Base-by-base conservation (phyloP, 176 grass and related monocot genomes). In the Ensete glaucum region DNA sequence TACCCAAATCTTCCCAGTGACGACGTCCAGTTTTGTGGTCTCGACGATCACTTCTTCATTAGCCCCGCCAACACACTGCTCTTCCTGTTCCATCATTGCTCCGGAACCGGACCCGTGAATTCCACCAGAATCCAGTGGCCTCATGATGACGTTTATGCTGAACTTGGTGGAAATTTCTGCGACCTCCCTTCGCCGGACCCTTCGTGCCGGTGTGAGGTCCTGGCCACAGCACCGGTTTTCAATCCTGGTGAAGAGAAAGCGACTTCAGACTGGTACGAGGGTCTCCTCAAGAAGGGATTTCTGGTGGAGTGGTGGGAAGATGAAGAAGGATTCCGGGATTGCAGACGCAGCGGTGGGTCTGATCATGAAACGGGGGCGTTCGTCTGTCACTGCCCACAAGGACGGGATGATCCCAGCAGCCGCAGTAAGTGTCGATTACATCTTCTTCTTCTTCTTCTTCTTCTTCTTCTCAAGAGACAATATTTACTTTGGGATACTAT, bases 111-210 rank as follows among this genome's bases (percentile, higher is more conserved):
- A 3, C 4, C 67, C 16, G 0, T 1, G 13, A 10, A n/a, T 63
- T 12, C n/a, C n/a, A 23, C 8, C 0, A 9, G 0, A 2, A 22
- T 24, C 0, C 0, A 63, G 3, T 22, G 8, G 1, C 1, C 60
- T 63, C 5, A n/a, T 20, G 20, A 22, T 0, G 16, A 23, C 60
- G 9, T 22, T 2, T 63, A 21, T 22, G n/a, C n/a, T 20, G 2
- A 22, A 21, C n/a, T 21, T 63, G 60, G 21, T 23, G 60, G 20
- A 22, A n/a, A 63, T 63, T 63, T 12, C 0, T 23, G 22, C 20
- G 20, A 24, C n/a, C 0, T 22, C 1, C 17, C 9, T 1, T 9
- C 1, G 9, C 60, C 20, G 20, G n/a, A n/a, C 2, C 9, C 0
- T 0, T 63, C n/a, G 8, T 10, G 19, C n/a, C 7, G n/a, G 60